phyloP scores from a whole-genome alignment of 768 basidiomycete genomes.

The Tubosaeta sp. region DNA sequence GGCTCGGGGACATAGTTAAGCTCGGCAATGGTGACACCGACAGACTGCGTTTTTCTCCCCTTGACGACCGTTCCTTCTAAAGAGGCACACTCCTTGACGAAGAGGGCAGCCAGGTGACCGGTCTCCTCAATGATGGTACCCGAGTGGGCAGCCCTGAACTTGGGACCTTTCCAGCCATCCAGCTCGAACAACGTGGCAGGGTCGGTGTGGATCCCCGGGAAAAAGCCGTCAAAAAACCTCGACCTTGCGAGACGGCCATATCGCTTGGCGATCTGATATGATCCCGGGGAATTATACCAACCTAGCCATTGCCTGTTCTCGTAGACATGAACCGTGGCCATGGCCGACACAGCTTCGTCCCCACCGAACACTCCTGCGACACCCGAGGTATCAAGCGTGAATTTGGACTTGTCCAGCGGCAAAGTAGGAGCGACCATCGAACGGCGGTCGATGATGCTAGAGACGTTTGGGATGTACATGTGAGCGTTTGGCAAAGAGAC shows the following conservation, averaged over 20 bases:
- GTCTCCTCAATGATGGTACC: constrained; percentile 30
- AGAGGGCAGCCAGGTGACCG: constrained; percentile 27
- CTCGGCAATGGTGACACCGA: too few species aligned
- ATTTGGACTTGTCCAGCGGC: too few species aligned
- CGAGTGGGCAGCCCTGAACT: constrained; percentile 30
- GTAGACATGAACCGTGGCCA: constrained; percentile 35
- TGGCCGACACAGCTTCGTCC: constrained; percentile 36
- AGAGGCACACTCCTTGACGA: constrained; percentile 21
- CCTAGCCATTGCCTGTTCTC: constrained; percentile 32
- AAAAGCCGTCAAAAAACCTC: constrained; percentile 31
- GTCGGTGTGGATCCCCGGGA: constrained; percentile 31
- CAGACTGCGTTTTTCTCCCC: too few species aligned
- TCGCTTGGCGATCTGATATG: constrained; percentile 32
- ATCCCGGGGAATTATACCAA: constrained; percentile 38
- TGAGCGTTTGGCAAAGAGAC: too few species aligned
- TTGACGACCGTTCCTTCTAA: too few species aligned
- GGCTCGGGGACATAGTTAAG: too few species aligned
- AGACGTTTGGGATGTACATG: too few species aligned
- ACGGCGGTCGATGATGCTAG: too few species aligned
- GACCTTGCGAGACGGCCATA: constrained; percentile 31
- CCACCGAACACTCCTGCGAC: constrained; percentile 36
- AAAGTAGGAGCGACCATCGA: too few species aligned
- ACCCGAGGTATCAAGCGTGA: constrained; percentile 27
- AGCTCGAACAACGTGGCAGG: constrained; percentile 31
- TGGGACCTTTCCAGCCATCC: constrained; percentile 29